These are phyloP conservation scores for Aspergillus alliaceus DNA, from an alignment of 2,329 filamentous ascomycete genomes.

Conservation along the genomic window DNA sequence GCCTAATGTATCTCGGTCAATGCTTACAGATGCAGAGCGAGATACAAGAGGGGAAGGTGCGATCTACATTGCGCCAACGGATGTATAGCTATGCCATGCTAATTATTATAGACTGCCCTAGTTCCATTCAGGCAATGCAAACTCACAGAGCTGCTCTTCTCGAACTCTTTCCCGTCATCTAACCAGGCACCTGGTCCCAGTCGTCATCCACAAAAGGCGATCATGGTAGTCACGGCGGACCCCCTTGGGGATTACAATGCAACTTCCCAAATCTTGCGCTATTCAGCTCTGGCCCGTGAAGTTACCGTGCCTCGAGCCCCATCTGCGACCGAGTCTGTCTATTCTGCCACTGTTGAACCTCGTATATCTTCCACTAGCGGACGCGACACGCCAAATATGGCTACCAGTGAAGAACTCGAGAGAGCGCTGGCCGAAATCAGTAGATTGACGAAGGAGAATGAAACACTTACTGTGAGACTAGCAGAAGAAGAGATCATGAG, in stretches of 20 bases:
- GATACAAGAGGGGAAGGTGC: constrained; percentile 69
- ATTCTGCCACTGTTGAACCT: constrained; percentile 34
- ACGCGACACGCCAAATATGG: constrained; percentile 44
- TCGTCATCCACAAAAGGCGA: constrained; percentile 76
- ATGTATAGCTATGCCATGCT: constrained; percentile 6
- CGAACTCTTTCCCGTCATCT: constrained; percentile 77
- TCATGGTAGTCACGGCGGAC: constrained; percentile 97
- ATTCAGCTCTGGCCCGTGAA: constrained; percentile 88
- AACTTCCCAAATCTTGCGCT: constrained; percentile 91
- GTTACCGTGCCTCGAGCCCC: constrained; percentile 88
- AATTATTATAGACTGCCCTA: constrained; percentile 59
- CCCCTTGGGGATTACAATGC: constrained; percentile 93
- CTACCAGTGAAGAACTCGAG: constrained; percentile 69
- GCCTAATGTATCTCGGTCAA: constrained; percentile 95
- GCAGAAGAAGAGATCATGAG: constrained; percentile 70
- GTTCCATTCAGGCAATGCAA: constrained; percentile 83
- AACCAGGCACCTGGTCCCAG: constrained; percentile 46
- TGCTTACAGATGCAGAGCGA: constrained; percentile 95
- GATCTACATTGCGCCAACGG: constrained; percentile 4
- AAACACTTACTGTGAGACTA: constrained; percentile 69
- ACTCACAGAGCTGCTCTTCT: constrained; percentile 79
- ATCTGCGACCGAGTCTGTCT: constrained; percentile 73
- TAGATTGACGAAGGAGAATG: constrained; percentile 74
- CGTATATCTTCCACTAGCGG: constrained; percentile 37
- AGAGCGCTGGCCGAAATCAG: constrained; percentile 78